Base-by-base conservation (phyloP, 495 filamentous ascomycete genomes). In the Sporormia fimetaria region DNA sequence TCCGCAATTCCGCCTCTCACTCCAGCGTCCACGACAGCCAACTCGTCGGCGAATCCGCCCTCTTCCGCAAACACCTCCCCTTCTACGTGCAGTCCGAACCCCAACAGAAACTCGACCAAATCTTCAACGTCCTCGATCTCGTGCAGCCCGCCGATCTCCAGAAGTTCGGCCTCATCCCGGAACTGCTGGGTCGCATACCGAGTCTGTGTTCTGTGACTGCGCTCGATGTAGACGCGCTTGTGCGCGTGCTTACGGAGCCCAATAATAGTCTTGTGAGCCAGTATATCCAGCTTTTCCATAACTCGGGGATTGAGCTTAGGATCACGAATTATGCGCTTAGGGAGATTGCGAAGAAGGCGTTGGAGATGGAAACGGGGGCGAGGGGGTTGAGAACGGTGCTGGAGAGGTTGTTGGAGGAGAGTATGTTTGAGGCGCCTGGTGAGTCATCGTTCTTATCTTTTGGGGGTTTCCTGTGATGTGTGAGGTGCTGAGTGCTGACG, bases 151-250 rank as follows among this genome's bases (percentile, higher is more conserved):
- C 75, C 1, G 90, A 98, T 55, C 67, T 98, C 3, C 86, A 95
- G 61, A 75, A 70, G 25, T 98, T 83, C 57, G 92, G 92, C 22
- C 81, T 98, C 40, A 95, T 98, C 42, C 90, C 90, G 6, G 90
- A 98, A 62, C 71, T 96, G n/a, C 68, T 82, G 35, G 92, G 90
- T 21, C 78, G 90, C 14, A 78, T 98, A 42, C 88, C 90, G 12
- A 80, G 93, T 41, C 77, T 81, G 40, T 83, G 84, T 28, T 83
- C 90, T 0, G 71, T 98, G 0, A 77, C 82, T 3, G 73, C 90
- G 0, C 68, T 98, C 6, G 78, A 78, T n/a, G 75, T 80, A 35
- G 66, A 77, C 10, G 73, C 87, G 32, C 75, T 98, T 8, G 74
- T 84, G 14, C 72, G 85, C 38, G 90, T 96, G 41, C 74, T 96